Percentiles rank a stretch among this genome's conserved stretches.
Evolutionary conservation across 345 rosid genomes (phyloP).

Genomic region (Euphorbia lathyris): DNA sequence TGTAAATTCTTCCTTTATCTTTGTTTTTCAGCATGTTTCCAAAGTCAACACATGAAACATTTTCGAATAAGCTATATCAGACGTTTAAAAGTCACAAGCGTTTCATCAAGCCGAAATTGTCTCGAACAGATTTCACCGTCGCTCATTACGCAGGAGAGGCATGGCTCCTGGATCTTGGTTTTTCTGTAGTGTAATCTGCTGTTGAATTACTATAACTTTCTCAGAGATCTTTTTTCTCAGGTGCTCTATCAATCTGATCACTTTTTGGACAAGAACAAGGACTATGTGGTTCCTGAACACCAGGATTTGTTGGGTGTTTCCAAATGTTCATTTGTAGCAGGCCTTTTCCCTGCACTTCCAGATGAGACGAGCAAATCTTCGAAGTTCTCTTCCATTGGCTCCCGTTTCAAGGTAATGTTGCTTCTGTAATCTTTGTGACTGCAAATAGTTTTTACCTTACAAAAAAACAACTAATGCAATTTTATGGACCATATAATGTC

Average conservation of each 20-base stretch:
- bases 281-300: conserved; percentile 90
- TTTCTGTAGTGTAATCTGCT: not conserved
- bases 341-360: conserved; percentile 87
- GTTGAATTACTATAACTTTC: conserved; percentile 3
- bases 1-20: not conserved
- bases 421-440: conserved; percentile 10
- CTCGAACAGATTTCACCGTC: conserved; percentile 90
- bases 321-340: conserved; percentile 75
- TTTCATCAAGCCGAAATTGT: conserved; percentile 89
- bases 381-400: conserved; percentile 91
- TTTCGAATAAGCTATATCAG: conserved; percentile 90
- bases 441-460: not conserved
- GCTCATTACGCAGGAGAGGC: conserved; percentile 98
- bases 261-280: conserved; percentile 97
- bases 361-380: conserved; percentile 89
- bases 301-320: conserved; percentile 84
- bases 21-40: conserved; percentile 89
- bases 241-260: conserved; percentile 90
- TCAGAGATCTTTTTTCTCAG: conserved; percentile 36
- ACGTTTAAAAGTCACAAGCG: conserved; percentile 85
- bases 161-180: not conserved
- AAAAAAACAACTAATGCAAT: not conserved
- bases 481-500: not conserved
- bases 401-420: conserved; percentile 77
- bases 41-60: conserved; percentile 97